phyloP scores from a whole-genome alignment of 306 rosid genomes.

The Clitoria ternatea region DNA sequence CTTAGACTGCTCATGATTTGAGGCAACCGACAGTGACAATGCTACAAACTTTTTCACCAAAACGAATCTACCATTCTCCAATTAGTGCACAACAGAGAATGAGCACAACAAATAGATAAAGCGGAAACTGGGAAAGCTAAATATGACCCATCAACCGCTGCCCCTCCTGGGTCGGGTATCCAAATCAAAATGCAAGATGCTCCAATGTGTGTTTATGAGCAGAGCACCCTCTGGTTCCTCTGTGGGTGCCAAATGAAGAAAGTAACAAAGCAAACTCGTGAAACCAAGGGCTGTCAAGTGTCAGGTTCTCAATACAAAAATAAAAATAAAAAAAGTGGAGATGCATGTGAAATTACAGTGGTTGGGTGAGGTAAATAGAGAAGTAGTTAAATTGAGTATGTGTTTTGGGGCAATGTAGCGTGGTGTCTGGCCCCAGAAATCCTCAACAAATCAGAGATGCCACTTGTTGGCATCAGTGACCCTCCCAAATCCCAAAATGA shows the following conservation, averaged over 20 bases:
- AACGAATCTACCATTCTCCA: constrained; percentile 18
- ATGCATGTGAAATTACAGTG: constrained; percentile 17
- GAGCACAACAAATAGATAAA: not conserved
- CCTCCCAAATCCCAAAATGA: constrained; percentile 25
- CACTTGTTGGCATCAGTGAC: not conserved
- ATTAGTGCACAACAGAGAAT: constrained; percentile 19
- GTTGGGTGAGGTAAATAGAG: not conserved
- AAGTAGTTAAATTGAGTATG: no score
- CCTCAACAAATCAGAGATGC: constrained; percentile 9
- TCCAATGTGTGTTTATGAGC: not conserved
- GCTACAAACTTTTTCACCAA: not conserved
- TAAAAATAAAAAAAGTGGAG: not conserved
- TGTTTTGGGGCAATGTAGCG: no score
- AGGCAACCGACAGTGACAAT: constrained; percentile 22
- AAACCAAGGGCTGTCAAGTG: constrained; percentile 20
- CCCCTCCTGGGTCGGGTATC: not conserved
- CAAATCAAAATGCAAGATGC: constrained; percentile 2
- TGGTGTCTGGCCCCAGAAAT: constrained; percentile 1
- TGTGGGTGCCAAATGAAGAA: constrained; percentile 20
- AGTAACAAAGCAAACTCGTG: constrained; percentile 14
- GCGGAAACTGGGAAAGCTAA: constrained; percentile 24
- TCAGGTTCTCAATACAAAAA: not conserved
- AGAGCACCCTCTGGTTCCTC: not conserved
- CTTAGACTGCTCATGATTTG: constrained; percentile 5
- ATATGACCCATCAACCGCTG: constrained; percentile 40